Evolutionary conservation across 2,329 filamentous ascomycete species (phyloP).

Genomic region (Trichoderma afroharzianum): DNA sequence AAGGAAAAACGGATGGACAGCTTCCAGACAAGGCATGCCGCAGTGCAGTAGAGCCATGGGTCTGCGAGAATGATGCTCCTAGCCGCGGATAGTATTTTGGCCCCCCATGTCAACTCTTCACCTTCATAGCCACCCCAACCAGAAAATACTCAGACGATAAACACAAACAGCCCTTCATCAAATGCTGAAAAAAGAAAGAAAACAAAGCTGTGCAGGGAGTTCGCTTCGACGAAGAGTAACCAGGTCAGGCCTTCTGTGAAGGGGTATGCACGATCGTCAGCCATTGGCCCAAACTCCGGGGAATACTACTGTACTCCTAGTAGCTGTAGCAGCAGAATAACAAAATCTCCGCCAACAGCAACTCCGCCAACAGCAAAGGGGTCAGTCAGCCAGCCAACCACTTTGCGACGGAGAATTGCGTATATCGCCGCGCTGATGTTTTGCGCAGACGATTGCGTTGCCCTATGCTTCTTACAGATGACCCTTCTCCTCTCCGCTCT

Average conservation of each 20-base stretch:
- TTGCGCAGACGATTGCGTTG: neutral
- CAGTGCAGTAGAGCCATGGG: neutral
- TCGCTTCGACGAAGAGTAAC: neutral
- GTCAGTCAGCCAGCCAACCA: neutral
- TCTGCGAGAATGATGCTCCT: neutral
- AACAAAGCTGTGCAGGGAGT: neutral
- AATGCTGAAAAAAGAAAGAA: neutral
- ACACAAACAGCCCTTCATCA: neutral
- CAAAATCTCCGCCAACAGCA: neutral
- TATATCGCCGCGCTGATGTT: neutral
- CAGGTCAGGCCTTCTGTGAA: neutral
- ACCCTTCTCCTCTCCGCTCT: neutral
- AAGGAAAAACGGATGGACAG: constrained; percentile 4
- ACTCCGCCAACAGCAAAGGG: neutral
- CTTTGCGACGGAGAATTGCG: constrained; percentile 5
- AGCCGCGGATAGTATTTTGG: neutral
- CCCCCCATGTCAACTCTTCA: neutral
- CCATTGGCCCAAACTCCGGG: neutral
- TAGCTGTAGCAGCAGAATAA: neutral
- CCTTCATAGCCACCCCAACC: neutral
- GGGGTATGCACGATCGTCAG: neutral
- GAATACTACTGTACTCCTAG: neutral
- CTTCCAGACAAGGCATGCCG: neutral
- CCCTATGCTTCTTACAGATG: neutral
- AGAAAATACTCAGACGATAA: neutral